Evolutionary conservation across 2,329 filamentous ascomycete genomes (phyloP).

Genomic region (Hymenoscyphus linearis): DNA sequence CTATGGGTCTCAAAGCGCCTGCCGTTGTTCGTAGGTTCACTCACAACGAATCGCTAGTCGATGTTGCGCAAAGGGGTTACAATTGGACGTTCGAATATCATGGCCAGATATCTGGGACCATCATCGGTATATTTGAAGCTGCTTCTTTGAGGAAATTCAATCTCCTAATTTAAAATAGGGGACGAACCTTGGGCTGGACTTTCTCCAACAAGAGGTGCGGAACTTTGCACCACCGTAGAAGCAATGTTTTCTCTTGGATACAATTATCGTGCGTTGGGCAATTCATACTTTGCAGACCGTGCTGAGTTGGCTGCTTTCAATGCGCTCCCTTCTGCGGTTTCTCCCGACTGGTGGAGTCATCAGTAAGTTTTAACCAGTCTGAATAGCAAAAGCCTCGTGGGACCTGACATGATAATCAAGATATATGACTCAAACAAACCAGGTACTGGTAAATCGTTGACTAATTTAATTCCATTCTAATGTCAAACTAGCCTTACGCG

Average conservation of each 20-base stretch:
- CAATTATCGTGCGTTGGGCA: constrained; percentile 32
- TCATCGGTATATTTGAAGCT: constrained; percentile 36
- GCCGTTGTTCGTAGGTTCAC: constrained; percentile 38
- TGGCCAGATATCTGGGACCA: constrained; percentile 37
- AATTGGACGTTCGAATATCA: constrained; percentile 36
- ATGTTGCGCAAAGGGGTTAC: constrained; percentile 35
- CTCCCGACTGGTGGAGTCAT: constrained; percentile 49
- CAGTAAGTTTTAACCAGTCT: constrained; percentile 52
- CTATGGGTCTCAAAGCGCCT: constrained; percentile 35
- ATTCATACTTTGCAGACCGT: constrained; percentile 42
- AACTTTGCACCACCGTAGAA: constrained; percentile 35
- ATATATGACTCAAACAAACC: no score
- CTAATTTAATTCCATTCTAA: no score
- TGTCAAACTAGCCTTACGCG: neutral
- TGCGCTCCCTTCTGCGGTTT: constrained; percentile 46
- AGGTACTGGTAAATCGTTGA: no score
- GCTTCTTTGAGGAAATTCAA: no score
- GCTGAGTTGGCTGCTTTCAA: constrained; percentile 50
- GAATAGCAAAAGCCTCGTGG: constrained; percentile 36
- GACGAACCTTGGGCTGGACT: constrained; percentile 33
- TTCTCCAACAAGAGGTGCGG: constrained; percentile 26
- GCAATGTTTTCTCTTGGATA: constrained; percentile 33
- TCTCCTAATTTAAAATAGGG: constrained; percentile 21
- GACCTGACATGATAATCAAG: neutral
- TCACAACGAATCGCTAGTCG: constrained; percentile 33